phyloP scores from a whole-genome alignment of 768 basidiomycete genomes.

The Leccinum subtestaceum region DNA sequence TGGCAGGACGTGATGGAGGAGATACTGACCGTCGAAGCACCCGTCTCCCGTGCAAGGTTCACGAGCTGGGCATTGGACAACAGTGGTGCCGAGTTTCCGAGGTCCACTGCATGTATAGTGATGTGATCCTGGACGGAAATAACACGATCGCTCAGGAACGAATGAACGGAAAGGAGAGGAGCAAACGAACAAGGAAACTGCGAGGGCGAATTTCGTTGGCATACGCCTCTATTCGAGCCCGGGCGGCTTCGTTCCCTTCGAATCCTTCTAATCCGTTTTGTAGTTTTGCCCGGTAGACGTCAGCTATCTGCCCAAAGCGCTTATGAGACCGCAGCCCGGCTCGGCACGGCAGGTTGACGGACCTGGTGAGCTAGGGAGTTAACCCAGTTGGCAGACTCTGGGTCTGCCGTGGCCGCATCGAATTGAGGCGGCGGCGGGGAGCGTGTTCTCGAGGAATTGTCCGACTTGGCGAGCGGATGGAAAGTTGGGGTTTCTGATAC shows the following conservation, averaged over 20 bases:
- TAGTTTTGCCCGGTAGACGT: constrained; percentile 75
- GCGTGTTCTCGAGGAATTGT: constrained; percentile 41
- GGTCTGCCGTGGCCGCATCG: constrained; percentile 17
- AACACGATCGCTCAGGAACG: constrained; percentile 3
- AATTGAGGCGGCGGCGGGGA: constrained; percentile 17
- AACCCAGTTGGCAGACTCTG: constrained; percentile 90
- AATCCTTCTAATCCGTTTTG: constrained; percentile 64
- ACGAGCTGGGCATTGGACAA: constrained; percentile 66
- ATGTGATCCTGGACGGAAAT: constrained; percentile 69
- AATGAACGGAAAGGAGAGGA: neutral
- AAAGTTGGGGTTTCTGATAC: constrained; percentile 56
- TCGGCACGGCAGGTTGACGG: constrained; percentile 16
- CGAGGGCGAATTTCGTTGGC: constrained; percentile 74
- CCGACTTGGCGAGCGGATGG: constrained; percentile 54
- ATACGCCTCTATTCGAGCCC: constrained; percentile 74
- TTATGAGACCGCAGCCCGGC: neutral
- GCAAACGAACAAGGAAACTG: constrained; percentile 57
- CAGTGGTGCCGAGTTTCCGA: constrained; percentile 78
- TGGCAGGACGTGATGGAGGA: neutral
- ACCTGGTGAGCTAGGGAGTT: constrained; percentile 85
- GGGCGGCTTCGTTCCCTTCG: constrained; percentile 82
- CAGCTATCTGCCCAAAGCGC: constrained; percentile 47
- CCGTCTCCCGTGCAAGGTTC: constrained; percentile 8
- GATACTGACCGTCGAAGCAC: constrained; percentile 31
- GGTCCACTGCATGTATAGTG: constrained; percentile 77